Evolutionary conservation across 495 filamentous ascomycete genomes (phyloP).

Genomic region (Neurospora sp.): DNA sequence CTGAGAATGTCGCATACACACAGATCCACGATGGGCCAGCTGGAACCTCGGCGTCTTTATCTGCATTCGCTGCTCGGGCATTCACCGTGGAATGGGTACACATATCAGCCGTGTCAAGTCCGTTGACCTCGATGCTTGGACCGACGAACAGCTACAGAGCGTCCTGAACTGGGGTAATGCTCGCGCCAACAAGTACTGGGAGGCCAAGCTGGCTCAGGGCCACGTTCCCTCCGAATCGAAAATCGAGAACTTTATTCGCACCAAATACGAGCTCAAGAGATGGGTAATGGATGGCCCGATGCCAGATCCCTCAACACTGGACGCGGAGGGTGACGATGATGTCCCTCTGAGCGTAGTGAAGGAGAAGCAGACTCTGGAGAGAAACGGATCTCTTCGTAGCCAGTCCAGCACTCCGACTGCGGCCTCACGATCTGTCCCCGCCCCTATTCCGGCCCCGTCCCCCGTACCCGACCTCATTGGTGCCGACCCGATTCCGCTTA

Average conservation of each 20-base stretch:
- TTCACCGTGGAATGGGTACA: conserved; percentile 96
- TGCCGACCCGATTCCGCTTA: conserved; percentile 32
- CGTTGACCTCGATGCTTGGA: conserved; percentile 95
- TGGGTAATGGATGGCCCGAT: conserved; percentile 97
- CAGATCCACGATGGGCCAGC: conserved; percentile 95
- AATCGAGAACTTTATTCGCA: conserved; percentile 98
- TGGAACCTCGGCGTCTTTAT: conserved; percentile 96
- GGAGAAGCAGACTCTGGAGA: conserved; percentile 44
- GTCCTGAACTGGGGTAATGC: conserved; percentile 90
- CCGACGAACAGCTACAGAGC: conserved; percentile 90
- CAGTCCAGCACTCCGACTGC: conserved; percentile 26
- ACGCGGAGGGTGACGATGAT: conserved; percentile 75
- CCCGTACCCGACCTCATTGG: conserved; percentile 42
- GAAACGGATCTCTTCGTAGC: conserved; percentile 35
- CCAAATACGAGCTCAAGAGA: conserved; percentile 95
- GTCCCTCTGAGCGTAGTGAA: conserved; percentile 50
- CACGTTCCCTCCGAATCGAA: conserved; percentile 97
- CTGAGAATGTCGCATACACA: neutral
- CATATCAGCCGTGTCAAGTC: conserved; percentile 98
- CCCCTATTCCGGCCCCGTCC: conserved; percentile 1
- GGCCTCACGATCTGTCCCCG: conserved; percentile 16
- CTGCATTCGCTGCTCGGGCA: conserved; percentile 95
- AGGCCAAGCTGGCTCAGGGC: conserved; percentile 80
- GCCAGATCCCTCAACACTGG: conserved; percentile 81
- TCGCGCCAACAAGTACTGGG: conserved; percentile 98